phyloP scores from a whole-genome alignment of 495 filamentous ascomycete species.

The Neurospora terricola region DNA sequence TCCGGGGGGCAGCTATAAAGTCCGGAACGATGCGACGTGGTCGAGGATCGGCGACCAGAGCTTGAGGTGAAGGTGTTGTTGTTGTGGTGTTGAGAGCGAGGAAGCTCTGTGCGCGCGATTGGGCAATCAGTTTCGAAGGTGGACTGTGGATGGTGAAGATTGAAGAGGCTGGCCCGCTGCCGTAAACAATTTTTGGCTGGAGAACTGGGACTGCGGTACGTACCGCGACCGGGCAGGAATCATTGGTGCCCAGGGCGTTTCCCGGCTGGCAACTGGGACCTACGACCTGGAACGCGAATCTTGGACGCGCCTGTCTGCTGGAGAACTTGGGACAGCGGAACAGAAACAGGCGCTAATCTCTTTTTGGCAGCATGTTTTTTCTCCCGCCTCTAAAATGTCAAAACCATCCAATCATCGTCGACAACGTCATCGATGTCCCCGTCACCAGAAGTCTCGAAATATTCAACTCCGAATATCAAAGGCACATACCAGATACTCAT shows the following conservation, averaged over 20 bases:
- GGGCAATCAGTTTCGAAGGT: background rate
- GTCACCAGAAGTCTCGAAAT: background rate
- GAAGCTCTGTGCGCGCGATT: conserved; percentile 1
- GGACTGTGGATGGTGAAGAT: background rate
- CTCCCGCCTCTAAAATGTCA: background rate
- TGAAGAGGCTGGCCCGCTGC: conserved; percentile 13
- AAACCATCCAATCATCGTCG: background rate
- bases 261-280: background rate
- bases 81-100: conserved; percentile 5
- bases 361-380: background rate
- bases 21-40: background rate
- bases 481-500: background rate
- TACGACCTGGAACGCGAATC: conserved; percentile 9
- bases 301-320: background rate
- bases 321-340: background rate
- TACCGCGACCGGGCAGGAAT: conserved; percentile 11
- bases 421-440: background rate
- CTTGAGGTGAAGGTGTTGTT: background rate
- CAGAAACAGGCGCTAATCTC: background rate
- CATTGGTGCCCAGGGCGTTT: conserved; percentile 12
- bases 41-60: conserved; percentile 1
- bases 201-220: background rate
- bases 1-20: background rate
- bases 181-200: conserved; percentile 29
- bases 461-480: background rate